Conservation (phyloP, 2,329 filamentous ascomycete species). For the Calonectria honghensis region DNA sequence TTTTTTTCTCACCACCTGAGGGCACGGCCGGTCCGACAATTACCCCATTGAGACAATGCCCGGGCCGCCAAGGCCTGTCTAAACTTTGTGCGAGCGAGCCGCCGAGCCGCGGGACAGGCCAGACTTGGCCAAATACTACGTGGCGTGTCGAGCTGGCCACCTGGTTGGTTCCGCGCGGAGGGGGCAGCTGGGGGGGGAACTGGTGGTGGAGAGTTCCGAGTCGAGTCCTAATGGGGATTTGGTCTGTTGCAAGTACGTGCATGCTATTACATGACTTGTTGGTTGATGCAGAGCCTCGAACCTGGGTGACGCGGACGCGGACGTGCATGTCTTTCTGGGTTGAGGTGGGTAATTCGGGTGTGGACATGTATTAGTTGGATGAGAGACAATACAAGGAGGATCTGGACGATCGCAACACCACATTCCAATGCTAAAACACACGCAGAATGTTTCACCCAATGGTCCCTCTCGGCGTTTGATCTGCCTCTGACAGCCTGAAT, state of each 20-base stretch:
- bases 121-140: constrained; percentile 23
- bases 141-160: neutral
- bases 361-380: neutral
- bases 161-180: neutral
- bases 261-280: neutral
- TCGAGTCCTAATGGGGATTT: neutral
- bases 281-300: neutral
- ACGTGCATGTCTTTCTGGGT: neutral
- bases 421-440: neutral
- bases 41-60: constrained; percentile 46
- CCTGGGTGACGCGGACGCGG: constrained; percentile 14
- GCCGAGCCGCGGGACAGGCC: constrained; percentile 22
- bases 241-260: neutral
- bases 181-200: no score
- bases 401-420: no score
- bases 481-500: neutral
- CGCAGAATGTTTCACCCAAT: neutral
- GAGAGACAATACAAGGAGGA: neutral
- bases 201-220: neutral
- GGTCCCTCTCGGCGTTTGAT: neutral
- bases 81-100: constrained; percentile 25
- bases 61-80: constrained; percentile 40
- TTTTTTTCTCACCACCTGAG: constrained; percentile 23
- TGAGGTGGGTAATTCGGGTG: neutral
- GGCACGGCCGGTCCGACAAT: constrained; percentile 43